Evolutionary conservation across 1,284 basidiomycete species (phyloP).

Genomic region (Irpex lacteus): DNA sequence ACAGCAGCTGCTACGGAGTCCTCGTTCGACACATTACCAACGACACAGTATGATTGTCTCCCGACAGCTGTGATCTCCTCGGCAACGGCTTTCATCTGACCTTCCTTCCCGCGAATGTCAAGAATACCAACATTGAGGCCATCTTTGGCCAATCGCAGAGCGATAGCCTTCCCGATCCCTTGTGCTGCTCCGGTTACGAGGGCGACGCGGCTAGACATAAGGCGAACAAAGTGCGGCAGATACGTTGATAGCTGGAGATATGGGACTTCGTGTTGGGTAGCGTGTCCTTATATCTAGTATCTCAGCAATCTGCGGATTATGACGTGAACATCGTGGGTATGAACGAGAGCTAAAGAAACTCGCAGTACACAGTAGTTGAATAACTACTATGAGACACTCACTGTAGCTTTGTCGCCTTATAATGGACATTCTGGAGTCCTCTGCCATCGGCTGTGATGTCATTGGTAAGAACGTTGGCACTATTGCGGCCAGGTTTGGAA

Average conservation of each 20-base stretch:
- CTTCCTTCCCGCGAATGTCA: constrained; percentile 17
- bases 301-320: too few species aligned
- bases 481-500: too few species aligned
- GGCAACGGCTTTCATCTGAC: constrained; percentile 12
- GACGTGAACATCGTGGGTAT: too few species aligned
- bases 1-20: constrained; percentile 19
- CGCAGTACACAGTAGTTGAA: too few species aligned
- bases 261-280: too few species aligned
- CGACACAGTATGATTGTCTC: constrained; percentile 12
- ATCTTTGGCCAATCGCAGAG: constrained; percentile 20
- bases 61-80: constrained; percentile 16
- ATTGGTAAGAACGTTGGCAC: too few species aligned
- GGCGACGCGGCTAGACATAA: constrained; percentile 12
- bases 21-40: constrained; percentile 20
- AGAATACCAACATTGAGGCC: constrained; percentile 22
- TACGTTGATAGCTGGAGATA: background rate
- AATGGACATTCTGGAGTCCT: too few species aligned
- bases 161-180: constrained; percentile 24
- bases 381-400: too few species aligned
- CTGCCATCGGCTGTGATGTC: too few species aligned
- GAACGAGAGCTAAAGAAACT: too few species aligned
- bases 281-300: too few species aligned
- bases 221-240: background rate
- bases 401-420: too few species aligned
- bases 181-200: constrained; percentile 24